phyloP scores from a whole-genome alignment of 805 yeast genomes.

The Priceomyces melissophilus region DNA sequence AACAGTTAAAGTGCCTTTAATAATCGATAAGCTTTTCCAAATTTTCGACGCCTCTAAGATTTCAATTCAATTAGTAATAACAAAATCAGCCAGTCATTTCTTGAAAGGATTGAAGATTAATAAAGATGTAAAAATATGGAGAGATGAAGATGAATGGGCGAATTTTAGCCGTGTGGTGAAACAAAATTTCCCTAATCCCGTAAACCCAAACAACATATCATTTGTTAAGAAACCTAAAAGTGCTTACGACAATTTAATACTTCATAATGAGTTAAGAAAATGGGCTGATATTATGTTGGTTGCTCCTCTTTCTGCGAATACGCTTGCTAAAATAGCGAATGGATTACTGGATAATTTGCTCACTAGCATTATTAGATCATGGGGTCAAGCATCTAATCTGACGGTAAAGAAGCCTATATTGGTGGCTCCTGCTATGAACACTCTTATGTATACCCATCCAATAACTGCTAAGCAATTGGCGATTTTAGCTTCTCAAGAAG shows the following conservation, averaged over 20 bases:
- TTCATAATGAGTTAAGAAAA: slow-evolving; percentile 42
- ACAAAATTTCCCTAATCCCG: slow-evolving; percentile 18
- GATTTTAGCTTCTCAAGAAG: slow-evolving; percentile 30
- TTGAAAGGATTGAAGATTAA: slow-evolving; percentile 57
- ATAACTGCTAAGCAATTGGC: slow-evolving; percentile 39
- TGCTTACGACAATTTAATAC: slow-evolving; percentile 34
- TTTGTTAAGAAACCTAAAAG: slow-evolving; percentile 22
- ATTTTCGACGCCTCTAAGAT: slow-evolving; percentile 67
- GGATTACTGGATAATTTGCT: slow-evolving; percentile 44
- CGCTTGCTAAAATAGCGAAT: slow-evolving; percentile 41
- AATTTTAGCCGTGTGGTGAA: slow-evolving; percentile 27
- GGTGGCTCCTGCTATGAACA: slow-evolving; percentile 49
- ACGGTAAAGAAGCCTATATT: slow-evolving; percentile 37
- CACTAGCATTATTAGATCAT: slow-evolving; percentile 39
- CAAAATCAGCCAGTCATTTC: slow-evolving; percentile 76
- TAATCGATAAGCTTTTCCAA: slow-evolving; percentile 81
- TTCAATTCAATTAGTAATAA: slow-evolving; percentile 80
- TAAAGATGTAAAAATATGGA: slow-evolving; percentile 80
- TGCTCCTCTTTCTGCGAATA: slow-evolving; percentile 45
- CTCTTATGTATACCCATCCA: slow-evolving; percentile 47
- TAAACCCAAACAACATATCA: slow-evolving; percentile 2
- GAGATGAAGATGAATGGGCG: slow-evolving; percentile 92
- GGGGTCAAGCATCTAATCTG: slow-evolving; percentile 24
- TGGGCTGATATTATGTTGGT: slow-evolving; percentile 48
- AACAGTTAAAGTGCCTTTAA: slow-evolving; percentile 86